phyloP scores from a whole-genome alignment of 192 early-diverging fungal species.

The Irineochytrium annulatum region DNA sequence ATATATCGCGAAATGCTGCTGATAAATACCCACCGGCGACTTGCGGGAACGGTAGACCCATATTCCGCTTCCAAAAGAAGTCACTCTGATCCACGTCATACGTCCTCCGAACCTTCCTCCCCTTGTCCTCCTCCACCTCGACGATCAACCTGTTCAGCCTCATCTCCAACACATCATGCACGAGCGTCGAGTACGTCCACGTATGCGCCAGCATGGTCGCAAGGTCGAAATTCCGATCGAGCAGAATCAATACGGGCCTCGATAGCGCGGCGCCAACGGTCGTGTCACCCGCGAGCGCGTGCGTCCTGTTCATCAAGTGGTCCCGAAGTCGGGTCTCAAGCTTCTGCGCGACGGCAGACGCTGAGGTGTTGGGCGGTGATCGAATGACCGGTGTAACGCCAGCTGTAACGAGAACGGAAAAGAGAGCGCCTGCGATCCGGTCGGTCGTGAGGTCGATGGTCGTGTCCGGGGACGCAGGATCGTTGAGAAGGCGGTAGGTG shows the following conservation, averaged over 20 bases:
- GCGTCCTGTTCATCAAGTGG: constrained; percentile 81
- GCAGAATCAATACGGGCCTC: constrained; percentile 69
- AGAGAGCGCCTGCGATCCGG: constrained; percentile 73
- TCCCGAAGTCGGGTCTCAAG: constrained; percentile 88
- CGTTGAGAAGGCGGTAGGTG: constrained; percentile 79
- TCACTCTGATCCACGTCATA: constrained; percentile 89
- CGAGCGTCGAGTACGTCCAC: constrained; percentile 96
- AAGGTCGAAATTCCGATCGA: constrained; percentile 91
- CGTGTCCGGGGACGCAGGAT: constrained; percentile 75
- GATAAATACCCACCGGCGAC: constrained; percentile 65
- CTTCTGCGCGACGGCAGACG: constrained; percentile 88
- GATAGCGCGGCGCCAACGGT: background rate
- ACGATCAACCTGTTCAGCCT: constrained; percentile 81
- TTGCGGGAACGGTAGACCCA: constrained; percentile 90
- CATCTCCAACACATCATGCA: constrained; percentile 94
- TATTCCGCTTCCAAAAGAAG: constrained; percentile 92
- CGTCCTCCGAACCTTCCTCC: constrained; percentile 58
- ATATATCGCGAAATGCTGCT: background rate
- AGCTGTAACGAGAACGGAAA: constrained; percentile 85
- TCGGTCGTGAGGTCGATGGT: constrained; percentile 78
- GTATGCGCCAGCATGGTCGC: constrained; percentile 89
- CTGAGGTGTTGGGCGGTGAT: constrained; percentile 84
- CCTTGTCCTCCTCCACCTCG: constrained; percentile 57
- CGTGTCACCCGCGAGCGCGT: constrained; percentile 73
- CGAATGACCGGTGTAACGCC: constrained; percentile 87